Base-by-base conservation (phyloP, 257 asterid species). In the Primulina huaijiensis region DNA sequence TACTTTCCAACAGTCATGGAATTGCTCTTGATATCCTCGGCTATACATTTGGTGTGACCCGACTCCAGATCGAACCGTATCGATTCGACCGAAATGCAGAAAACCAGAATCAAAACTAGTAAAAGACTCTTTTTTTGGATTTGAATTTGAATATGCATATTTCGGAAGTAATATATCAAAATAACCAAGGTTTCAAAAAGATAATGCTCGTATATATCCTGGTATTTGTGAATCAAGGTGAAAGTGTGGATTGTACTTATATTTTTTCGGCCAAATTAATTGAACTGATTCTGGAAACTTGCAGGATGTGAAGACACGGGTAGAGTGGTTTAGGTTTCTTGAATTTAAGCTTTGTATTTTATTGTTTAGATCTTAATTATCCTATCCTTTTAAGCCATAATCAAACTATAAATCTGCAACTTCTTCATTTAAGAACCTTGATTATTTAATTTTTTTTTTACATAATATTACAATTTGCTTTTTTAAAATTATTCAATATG, bases 1-100 rank as follows among this genome's bases (percentile, higher is more conserved):
- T 93, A 93, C 58, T 90, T 93, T 59, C 97, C 99, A 30, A 93
- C 96, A 38, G 96, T 93, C 99, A 93, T 93, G 19, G 96, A 79
- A 81, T 87, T 88, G 73, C 85, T 79, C 84, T 90, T 89, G 65
- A 93, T 86, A 33, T 93, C 96, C 82, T 93, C 99, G 58, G 99
- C 78, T 84, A 93, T 93, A 83, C 99, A 93, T 80, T 93, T 93
- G n/a, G 96, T 83, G 35, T 77, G 89, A 60, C 97, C 96, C 71
- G 97, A 89, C 72, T 82, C 81, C 79, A 92, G 81, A 74, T 92
- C 97, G 81, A 93, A 93, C 65, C 89, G 89, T 82, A 90, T 80
- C 75, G 97, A 86, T 40, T 82, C 80, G 25, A 81, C 95, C 78
- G 75, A 79, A 31, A 34, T 75, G 70, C 80, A 79, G 19, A 86